These are phyloP conservation scores for Yamadazyma takamatsuzukensis DNA, from an alignment of 805 yeast genomes.

Conservation along the genomic window DNA sequence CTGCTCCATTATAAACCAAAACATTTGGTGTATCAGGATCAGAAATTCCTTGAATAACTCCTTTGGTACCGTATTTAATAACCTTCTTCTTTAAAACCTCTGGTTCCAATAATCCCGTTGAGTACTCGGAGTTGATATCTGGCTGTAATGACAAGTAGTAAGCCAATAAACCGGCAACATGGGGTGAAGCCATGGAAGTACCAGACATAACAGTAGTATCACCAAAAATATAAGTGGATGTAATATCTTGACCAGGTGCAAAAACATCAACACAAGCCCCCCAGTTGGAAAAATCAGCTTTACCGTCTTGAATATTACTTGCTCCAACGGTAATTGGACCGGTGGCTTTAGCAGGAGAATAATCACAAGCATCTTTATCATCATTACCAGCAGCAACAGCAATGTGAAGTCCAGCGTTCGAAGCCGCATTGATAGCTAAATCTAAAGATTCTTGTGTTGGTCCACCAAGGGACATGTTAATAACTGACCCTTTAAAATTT, in stretches of 20 bases:
- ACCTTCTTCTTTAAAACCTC: constrained; percentile 51
- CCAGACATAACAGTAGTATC: constrained; percentile 56
- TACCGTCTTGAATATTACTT: constrained; percentile 39
- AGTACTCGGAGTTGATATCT: constrained; percentile 45
- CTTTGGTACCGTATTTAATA: constrained; percentile 49
- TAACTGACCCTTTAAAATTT: constrained; percentile 58
- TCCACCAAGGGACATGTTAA: constrained; percentile 63
- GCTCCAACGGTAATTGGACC: constrained; percentile 54
- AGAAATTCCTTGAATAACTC: constrained; percentile 42
- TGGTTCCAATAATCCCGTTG: constrained; percentile 45
- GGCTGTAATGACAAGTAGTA: constrained; percentile 58
- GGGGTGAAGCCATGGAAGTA: constrained; percentile 65
- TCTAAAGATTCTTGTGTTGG: constrained; percentile 55
- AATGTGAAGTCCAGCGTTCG: constrained; percentile 52
- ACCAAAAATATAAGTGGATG: constrained; percentile 54
- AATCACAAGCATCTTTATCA: constrained; percentile 55
- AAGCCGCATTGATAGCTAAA: constrained; percentile 57
- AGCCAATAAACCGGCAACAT: constrained; percentile 52
- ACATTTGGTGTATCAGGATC: constrained; percentile 53
- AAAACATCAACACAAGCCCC: constrained; percentile 52
- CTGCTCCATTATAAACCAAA: constrained; percentile 61
- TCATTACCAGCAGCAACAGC: constrained; percentile 67
- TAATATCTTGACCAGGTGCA: constrained; percentile 55
- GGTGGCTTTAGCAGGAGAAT: constrained; percentile 60
- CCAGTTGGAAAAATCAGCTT: constrained; percentile 52